Base-by-base conservation (phyloP, 176 grass and related monocot species). In the Stipa capillata region DNA sequence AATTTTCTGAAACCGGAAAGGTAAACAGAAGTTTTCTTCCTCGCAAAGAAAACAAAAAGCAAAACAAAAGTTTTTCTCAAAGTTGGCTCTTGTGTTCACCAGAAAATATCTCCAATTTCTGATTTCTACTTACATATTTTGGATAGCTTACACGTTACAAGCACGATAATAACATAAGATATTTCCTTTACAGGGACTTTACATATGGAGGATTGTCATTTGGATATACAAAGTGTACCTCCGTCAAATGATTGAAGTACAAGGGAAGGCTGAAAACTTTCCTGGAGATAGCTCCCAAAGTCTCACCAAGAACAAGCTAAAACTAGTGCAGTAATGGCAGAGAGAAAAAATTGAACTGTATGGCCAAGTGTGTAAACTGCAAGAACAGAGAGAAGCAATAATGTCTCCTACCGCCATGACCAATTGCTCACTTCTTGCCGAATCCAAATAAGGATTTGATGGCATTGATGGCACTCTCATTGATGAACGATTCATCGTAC, bases 401-500 rank as follows among this genome's bases (percentile, higher is more conserved):
- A 16, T 23, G 33, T 45, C 4, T 64, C 17, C 34, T 14, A 57
- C 52, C 43, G 20, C 35, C 36, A 74, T 80, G 65, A 6, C 47
- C 52, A 72, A 10, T 13, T 72, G 6, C 74, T 90, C 69, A 97
- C 0, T 95, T 81, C 79, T 99, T 87, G 65, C 85, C 79, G 23
- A 99, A 89, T 29, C 88, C 81, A 56, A 99, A 99, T 34, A 99
- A 70, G 34, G 96, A 99, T 48, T 99, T 99, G 75, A 95, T 89
- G 54, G 96, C 96, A 10, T 95, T 99, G 83, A 95, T 87, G 23
- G 96, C 90, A n/a, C 67, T 95, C 81, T 99, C 96, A 2, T 99
- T 99, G 81, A 99, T 89, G 82, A 99, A 99, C 2, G 96, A 93
- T 70, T 99, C 96, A 7, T 99, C 96, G 12, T 78, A 99, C 55